Base-by-base conservation (phyloP, 2,329 filamentous ascomycete species). In the Aspergillus neoniger region DNA sequence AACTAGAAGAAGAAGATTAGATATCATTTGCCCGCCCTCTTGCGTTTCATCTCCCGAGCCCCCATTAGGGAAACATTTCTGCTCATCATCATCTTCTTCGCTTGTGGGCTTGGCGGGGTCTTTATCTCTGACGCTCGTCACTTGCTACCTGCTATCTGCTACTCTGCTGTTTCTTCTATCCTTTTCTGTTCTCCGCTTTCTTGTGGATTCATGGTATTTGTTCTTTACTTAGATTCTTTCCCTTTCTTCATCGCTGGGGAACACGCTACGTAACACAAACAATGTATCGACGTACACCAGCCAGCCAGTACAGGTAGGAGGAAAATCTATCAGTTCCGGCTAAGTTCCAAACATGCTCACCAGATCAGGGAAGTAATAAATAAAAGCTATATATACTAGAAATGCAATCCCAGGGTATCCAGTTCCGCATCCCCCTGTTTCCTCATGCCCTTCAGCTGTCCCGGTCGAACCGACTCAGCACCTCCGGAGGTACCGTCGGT, bases 401-500 rank as follows among this genome's bases (percentile, higher is more conserved):
- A 61, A 55, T 30, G 39, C 19, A 55, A 55, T 44, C 39, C 53
- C 25, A 32, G 53, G 53, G 53, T 36, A 55, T 55, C 53, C 25
- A 17, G 53, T 30, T 32, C 17, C 53, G 30, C 39, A 47, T 30
- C 14, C 19, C 53, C 14, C 9, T 28, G 21, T 3, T 32, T 17
- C 17, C 30, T 32, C 39, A 36, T 36, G 32, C 32, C 62, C 63
- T 67, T 57, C 12, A 65, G 17, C 64, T 65, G 30, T 74, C 72
- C 4, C 85, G 80, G 72, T 97, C 94, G 51, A 99, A 82, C 79
- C 92, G 96, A 62, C 89, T 87, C 62, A 99, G 80, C 72, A 98
- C 96, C 77, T 99, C 95, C 0, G 93, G 89, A 17, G 95, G 94
- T 56, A 99, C 91, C 0, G 91, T 96, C 2, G 95, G 95, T 49